Evolutionary conservation across 768 basidiomycete species (phyloP).

Genomic region (Tephrocybe sp.): DNA sequence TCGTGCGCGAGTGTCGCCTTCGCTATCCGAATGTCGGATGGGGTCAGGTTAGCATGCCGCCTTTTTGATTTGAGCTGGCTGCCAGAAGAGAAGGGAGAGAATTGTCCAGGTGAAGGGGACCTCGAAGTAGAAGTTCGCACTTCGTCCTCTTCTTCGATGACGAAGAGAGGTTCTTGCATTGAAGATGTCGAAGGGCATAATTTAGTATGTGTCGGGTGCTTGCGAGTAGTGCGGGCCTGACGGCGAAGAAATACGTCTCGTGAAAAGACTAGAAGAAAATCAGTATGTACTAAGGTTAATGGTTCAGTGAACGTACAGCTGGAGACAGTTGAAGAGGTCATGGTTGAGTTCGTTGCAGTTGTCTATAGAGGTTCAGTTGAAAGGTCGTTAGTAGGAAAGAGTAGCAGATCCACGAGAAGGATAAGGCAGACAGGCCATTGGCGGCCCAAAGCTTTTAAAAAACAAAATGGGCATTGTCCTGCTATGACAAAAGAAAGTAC

Average conservation of each 20-base stretch:
- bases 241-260: constrained; percentile 30
- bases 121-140: constrained; percentile 17
- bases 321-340: constrained; percentile 26
- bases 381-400: constrained; percentile 13
- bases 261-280: constrained; percentile 27
- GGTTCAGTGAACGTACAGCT: constrained; percentile 25
- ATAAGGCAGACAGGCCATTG: constrained; percentile 19
- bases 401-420: constrained; percentile 14
- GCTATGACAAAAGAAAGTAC: constrained; percentile 28
- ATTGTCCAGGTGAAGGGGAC: constrained; percentile 12
- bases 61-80: constrained; percentile 21
- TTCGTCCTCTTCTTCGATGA: constrained; percentile 37
- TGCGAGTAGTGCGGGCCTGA: constrained; percentile 28
- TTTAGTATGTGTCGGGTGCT: constrained; percentile 9
- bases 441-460: constrained; percentile 10
- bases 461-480: constrained; percentile 16
- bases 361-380: constrained; percentile 14
- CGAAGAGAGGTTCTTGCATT: constrained; percentile 23
- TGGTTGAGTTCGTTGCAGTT: constrained; percentile 23
- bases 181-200: constrained; percentile 16
- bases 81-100: constrained; percentile 4
- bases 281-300: constrained; percentile 1
- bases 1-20: constrained; percentile 20
- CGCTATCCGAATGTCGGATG: constrained; percentile 30
- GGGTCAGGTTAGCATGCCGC: constrained; percentile 27